A percentile compares a stretch with the other conserved stretches of the same genome.
phyloP scores from a whole-genome alignment of 2,329 filamentous ascomycete genomes.

The Diplodia sapinea region DNA sequence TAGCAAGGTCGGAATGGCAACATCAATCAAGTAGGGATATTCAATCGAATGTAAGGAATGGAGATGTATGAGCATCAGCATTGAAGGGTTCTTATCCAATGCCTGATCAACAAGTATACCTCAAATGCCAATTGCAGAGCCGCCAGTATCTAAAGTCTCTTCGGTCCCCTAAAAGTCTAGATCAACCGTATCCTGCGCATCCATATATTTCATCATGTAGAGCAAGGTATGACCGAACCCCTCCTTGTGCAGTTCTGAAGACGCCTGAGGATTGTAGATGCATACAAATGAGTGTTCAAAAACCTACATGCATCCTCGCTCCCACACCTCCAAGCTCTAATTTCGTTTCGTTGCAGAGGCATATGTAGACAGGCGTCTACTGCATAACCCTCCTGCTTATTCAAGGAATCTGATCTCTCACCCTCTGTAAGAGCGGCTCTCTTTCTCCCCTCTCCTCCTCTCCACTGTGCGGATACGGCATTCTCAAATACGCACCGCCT shows the following conservation, averaged over 20 bases:
- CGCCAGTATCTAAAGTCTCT: no score
- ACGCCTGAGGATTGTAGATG: neutral
- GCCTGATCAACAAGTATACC: no score
- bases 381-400: neutral
- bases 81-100: no score
- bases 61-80: no score
- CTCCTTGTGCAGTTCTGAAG: neutral
- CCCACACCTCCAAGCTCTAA: neutral
- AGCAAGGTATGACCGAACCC: no score
- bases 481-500: constrained; percentile 57
- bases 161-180: no score
- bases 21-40: no score
- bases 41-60: no score
- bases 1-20: no score
- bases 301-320: neutral
- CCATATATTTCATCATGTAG: no score
- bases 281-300: neutral
- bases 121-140: no score
- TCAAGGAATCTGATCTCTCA: constrained; percentile 51
- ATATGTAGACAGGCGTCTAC: neutral
- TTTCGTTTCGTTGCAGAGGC: neutral
- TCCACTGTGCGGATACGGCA: constrained; percentile 51
- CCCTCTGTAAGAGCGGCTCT: constrained; percentile 52
- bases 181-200: no score
- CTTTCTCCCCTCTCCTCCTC: constrained; percentile 49